Conservation (phyloP, 768 basidiomycete genomes). For the Chalciporus pseudorubinellus region DNA sequence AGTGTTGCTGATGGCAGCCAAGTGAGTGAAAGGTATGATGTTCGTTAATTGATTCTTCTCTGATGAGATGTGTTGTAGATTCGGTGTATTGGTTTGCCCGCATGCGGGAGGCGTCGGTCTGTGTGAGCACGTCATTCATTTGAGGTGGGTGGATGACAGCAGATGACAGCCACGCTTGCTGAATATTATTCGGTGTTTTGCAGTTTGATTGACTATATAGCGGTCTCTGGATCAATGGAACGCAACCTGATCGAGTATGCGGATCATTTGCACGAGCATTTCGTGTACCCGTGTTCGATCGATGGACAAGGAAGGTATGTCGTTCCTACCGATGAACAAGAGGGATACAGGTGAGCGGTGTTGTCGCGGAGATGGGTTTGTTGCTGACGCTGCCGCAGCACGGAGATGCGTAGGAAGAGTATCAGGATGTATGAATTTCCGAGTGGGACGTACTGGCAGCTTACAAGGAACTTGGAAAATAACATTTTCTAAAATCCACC, state of each 20-base stretch:
- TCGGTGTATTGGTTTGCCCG: constrained; percentile 83
- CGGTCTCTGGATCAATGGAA: constrained; percentile 84
- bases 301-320: constrained; percentile 83
- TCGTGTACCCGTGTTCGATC: constrained; percentile 80
- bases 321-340: constrained; percentile 66
- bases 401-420: constrained; percentile 79
- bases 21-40: constrained; percentile 42
- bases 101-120: constrained; percentile 93
- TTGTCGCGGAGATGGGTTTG: constrained; percentile 1
- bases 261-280: constrained; percentile 89
- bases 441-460: constrained; percentile 42
- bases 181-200: constrained; percentile 13
- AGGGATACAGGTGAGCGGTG: constrained; percentile 57
- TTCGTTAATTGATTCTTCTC: neutral
- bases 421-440: constrained; percentile 84
- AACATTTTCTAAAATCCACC: too few relatives aligned
- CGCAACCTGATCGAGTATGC: constrained; percentile 87
- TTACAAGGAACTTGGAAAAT: too few relatives aligned
- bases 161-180: neutral
- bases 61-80: constrained; percentile 41
- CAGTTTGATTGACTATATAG: constrained; percentile 89
- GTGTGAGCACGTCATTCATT: constrained; percentile 88
- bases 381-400: constrained; percentile 37
- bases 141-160: constrained; percentile 45
- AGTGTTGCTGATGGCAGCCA: constrained; percentile 87